Base-by-base conservation (phyloP, 148 eudicot genomes). In the Bassia scoparia region DNA sequence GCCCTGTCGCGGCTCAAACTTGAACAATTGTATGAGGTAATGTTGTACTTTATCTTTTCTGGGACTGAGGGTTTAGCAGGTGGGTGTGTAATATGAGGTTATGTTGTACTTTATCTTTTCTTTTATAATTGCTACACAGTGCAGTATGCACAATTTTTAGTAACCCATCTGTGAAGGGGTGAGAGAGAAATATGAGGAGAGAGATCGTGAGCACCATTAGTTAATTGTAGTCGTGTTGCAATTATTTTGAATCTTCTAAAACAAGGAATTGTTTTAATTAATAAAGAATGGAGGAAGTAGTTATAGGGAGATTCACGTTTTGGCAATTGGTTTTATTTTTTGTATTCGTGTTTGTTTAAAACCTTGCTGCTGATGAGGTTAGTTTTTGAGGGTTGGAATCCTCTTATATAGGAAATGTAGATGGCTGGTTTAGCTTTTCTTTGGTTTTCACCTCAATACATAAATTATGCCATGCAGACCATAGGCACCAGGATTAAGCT, bases 401-500 rank as follows among this genome's bases (percentile, higher is more conserved):
- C 6, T 4, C 38, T 24, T 56, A 24, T 56, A n/a, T 33, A 44
- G 9, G 21, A 15, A 13, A 34, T 16, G 3, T 37, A 31, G n/a
- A 35, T 20, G 24, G 27, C 37, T 17, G 41, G 44, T 58, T 69
- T 34, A 24, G 24, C 23, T 21, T 23, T 27, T 41, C 12, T 41
- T 41, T 41, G 46, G 46, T 41, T 44, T 38, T 7, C 16, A 23
- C 68, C 33, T 64, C 59, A 41, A 68, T 83, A 71, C 38, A 30
- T 52, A 67, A 11, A 64, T 26, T 46, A 64, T 21, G 55, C 74
- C 71, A 64, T 56, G 75, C 93, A 94, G 98, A 88, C 88, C 17
- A 88, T 95, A 79, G 90, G 81, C 82, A 91, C 98, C 71, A 89
- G 97, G 81, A 89, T 91, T 63, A 88, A 82, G 80, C 89, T 95